Conservation (phyloP, 495 filamentous ascomycete genomes). For the Halenospora varia region DNA sequence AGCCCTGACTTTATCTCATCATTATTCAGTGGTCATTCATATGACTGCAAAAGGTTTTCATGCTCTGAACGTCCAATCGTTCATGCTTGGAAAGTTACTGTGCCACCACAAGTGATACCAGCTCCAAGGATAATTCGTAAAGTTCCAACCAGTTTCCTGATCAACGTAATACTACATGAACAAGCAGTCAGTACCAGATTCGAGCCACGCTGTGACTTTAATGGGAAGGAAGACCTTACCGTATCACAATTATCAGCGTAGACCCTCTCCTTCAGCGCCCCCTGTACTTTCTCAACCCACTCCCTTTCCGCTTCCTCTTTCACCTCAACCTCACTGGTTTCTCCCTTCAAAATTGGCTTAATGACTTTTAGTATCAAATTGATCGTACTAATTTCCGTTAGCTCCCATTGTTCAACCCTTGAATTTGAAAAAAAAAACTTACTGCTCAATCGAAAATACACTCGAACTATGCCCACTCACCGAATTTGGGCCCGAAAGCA, state of each 20-base stretch:
- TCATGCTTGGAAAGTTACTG: neutral
- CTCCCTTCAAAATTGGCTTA: neutral
- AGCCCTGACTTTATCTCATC: no score
- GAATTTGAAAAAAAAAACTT: no score
- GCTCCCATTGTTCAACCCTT: neutral
- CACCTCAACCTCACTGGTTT: neutral
- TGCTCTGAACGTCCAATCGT: no score
- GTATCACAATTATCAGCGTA: neutral
- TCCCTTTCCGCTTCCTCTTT: neutral
- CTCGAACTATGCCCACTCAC: neutral
- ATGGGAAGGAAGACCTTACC: neutral
- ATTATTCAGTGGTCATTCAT: no score
- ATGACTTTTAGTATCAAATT: neutral
- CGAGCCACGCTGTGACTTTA: neutral
- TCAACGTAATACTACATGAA: constrained; percentile 1
- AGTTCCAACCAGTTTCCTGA: constrained; percentile 1
- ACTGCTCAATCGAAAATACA: constrained; percentile 2
- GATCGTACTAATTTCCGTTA: neutral
- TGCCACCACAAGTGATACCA: neutral
- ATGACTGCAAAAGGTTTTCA: no score
- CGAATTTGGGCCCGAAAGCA: neutral
- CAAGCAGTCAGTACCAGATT: neutral
- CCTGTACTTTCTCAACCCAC: constrained; percentile 1
- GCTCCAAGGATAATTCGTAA: constrained; percentile 1
- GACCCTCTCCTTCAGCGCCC: neutral